A percentile compares a stretch with the other conserved stretches of the same genome.
These are phyloP conservation scores for Paulownia fortunei DNA, from an alignment of 257 asterid genomes.

Conservation along the genomic window DNA sequence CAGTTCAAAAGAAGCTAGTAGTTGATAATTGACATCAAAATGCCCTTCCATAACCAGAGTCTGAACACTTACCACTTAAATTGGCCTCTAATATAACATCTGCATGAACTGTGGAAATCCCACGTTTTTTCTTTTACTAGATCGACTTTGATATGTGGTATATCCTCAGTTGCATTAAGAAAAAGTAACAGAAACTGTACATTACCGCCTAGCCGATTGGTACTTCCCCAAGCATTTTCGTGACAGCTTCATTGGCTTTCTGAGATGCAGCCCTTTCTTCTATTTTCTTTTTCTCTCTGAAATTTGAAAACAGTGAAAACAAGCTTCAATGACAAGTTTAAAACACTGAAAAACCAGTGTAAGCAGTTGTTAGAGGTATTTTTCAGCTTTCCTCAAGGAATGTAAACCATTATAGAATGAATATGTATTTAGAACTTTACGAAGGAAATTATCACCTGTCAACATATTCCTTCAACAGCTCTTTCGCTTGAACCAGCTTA, in stretches of 20 bases:
- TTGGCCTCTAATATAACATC: constrained; percentile 27
- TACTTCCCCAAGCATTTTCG: constrained; percentile 52
- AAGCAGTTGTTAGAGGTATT: background rate
- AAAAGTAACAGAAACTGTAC: constrained; percentile 27
- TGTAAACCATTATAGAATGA: background rate
- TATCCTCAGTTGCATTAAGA: constrained; percentile 9
- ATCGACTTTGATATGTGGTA: constrained; percentile 25
- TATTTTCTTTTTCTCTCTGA: constrained; percentile 91
- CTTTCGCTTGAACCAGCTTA: constrained; percentile 98
- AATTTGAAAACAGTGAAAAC: constrained; percentile 2
- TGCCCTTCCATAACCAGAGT: too few relatives aligned
- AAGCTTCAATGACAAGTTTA: too few relatives aligned
- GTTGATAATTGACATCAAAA: constrained; percentile 15
- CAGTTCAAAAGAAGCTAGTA: constrained; percentile 3
- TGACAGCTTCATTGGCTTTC: constrained; percentile 84
- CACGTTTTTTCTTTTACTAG: background rate
- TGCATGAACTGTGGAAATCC: constrained; percentile 16
- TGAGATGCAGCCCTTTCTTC: constrained; percentile 81
- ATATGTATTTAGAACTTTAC: background rate
- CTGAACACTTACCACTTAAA: constrained; percentile 22
- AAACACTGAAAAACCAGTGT: background rate
- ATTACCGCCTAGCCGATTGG: constrained; percentile 46
- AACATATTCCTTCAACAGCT: constrained; percentile 83
- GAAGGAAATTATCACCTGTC: constrained; percentile 67
- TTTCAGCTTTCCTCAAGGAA: constrained; percentile 14